Evolutionary conservation across 768 basidiomycete species (phyloP).

Genomic region (Calocybe indica): DNA sequence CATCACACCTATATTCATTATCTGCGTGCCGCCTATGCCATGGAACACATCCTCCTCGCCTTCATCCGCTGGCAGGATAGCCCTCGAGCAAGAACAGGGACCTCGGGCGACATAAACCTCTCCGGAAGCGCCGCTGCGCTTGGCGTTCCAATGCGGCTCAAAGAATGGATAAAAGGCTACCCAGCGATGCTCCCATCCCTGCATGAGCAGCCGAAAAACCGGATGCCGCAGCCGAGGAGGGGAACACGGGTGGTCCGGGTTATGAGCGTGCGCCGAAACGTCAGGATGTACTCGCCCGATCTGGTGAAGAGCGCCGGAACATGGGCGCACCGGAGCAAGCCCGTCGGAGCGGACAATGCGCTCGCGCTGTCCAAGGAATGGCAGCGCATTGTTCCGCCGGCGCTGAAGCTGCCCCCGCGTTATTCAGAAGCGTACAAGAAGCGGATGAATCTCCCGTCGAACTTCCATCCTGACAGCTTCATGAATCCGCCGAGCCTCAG

Average conservation of each 20-base stretch:
- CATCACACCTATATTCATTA: slow-evolving; percentile 55
- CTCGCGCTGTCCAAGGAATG: slow-evolving; percentile 67
- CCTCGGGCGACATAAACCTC: slow-evolving; percentile 19
- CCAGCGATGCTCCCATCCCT: slow-evolving; percentile 71
- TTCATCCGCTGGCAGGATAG: slow-evolving; percentile 82
- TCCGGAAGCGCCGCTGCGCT: slow-evolving; percentile 51
- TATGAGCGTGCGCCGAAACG: slow-evolving; percentile 71
- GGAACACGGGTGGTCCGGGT: slow-evolving; percentile 78
- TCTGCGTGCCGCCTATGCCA: slow-evolving; percentile 77
- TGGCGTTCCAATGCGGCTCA: slow-evolving; percentile 79
- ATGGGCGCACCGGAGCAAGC: slow-evolving; percentile 33
- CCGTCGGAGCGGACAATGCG: slow-evolving; percentile 30
- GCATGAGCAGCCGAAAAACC: slow-evolving; percentile 26
- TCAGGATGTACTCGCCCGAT: slow-evolving; percentile 84
- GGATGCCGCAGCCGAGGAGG: slow-evolving; percentile 58
- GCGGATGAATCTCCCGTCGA: slow-evolving; percentile 61
- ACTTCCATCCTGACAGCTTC: slow-evolving; percentile 48
- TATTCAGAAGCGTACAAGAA: slow-evolving; percentile 77
- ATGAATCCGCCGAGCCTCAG: slow-evolving; percentile 21
- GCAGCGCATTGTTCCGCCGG: slow-evolving; percentile 63
- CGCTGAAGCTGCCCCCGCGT: slow-evolving; percentile 53
- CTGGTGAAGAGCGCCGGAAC: slow-evolving; percentile 60
- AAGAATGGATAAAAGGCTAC: slow-evolving; percentile 89
- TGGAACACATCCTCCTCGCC: slow-evolving; percentile 88
- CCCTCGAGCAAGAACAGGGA: slow-evolving; percentile 27